Percentiles rank a stretch among this genome's conserved stretches.
Conservation (phyloP, 148 eudicot genomes). For the Dianthus caryophyllus region DNA sequence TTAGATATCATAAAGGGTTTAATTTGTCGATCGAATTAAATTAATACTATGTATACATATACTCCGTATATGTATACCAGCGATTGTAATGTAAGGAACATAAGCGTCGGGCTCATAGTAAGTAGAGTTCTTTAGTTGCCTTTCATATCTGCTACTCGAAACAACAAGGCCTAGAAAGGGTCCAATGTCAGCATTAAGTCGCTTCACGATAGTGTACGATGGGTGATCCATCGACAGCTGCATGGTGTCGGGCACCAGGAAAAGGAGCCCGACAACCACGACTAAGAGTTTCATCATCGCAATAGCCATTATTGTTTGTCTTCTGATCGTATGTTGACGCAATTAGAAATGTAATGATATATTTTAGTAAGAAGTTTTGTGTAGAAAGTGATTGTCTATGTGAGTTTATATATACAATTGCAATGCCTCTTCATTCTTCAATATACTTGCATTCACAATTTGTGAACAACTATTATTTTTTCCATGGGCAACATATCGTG, state of each 20-base stretch:
- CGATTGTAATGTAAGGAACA: constrained; percentile 17
- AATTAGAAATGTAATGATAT: not conserved
- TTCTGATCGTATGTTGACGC: not conserved
- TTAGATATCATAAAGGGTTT: too few relatives aligned
- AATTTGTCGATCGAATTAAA: too few relatives aligned
- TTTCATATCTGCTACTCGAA: constrained; percentile 8
- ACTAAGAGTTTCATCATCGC: constrained; percentile 12
- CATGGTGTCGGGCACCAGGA: constrained; percentile 23
- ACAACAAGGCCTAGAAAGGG: constrained; percentile 18
- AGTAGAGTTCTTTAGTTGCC: constrained; percentile 15
- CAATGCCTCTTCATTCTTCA: too few relatives aligned
- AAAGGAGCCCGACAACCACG: constrained; percentile 20
- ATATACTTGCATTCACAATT: not conserved
- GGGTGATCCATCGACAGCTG: constrained; percentile 18
- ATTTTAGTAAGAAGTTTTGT: not conserved
- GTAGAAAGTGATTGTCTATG: not conserved
- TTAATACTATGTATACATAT: too few relatives aligned
- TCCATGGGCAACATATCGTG: not conserved
- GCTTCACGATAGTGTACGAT: constrained; percentile 9
- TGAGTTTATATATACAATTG: constrained; percentile 1
- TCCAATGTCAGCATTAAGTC: constrained; percentile 11
- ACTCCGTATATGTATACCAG: constrained; percentile 5
- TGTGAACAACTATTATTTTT: not conserved
- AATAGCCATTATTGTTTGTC: not conserved
- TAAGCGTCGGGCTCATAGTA: constrained; percentile 7